phyloP scores from a whole-genome alignment of 163 green algal genomes.

The Scenedesmus sp. region DNA sequence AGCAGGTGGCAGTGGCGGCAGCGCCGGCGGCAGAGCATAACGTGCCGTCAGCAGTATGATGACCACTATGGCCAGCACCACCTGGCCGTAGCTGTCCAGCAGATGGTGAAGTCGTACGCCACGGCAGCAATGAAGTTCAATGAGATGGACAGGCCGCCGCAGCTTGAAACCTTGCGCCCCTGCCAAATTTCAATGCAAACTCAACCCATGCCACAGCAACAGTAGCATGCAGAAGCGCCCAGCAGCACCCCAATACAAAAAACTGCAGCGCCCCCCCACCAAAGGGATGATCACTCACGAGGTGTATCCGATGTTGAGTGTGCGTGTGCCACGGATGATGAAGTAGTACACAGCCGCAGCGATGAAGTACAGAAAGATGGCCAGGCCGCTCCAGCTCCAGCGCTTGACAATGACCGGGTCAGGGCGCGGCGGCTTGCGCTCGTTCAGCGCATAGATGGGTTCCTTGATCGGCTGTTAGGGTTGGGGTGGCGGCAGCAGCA shows the following conservation, averaged over 20 bases:
- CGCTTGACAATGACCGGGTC: slow-evolving; percentile 19
- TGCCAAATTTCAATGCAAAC: slow-evolving; percentile 42
- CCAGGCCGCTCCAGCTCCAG: slow-evolving; percentile 65
- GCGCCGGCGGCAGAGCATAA: slow-evolving; percentile 55
- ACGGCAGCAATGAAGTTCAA: not conserved
- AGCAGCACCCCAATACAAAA: slow-evolving; percentile 76
- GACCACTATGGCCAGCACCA: slow-evolving; percentile 79
- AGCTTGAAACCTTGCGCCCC: not conserved
- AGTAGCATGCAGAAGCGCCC: slow-evolving; percentile 77
- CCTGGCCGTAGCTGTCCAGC: not conserved
- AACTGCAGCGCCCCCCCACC: slow-evolving; percentile 46
- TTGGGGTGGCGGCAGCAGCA: not conserved
- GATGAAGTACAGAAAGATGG: slow-evolving; percentile 66
- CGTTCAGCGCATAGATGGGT: not conserved
- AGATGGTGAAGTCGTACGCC: not conserved
- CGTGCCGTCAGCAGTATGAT: slow-evolving; percentile 70
- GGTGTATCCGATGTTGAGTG: slow-evolving; percentile 71
- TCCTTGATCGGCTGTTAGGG: not conserved
- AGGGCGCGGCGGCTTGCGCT: not conserved
- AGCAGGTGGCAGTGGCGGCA: not conserved
- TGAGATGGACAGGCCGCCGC: not conserved
- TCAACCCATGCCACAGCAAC: slow-evolving; percentile 86
- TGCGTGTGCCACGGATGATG: slow-evolving; percentile 69
- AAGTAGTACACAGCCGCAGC: slow-evolving; percentile 73
- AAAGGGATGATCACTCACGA: slow-evolving; percentile 36